phyloP scores from a whole-genome alignment of 2,329 filamentous ascomycete species.

The Colletotrichum lentis region DNA sequence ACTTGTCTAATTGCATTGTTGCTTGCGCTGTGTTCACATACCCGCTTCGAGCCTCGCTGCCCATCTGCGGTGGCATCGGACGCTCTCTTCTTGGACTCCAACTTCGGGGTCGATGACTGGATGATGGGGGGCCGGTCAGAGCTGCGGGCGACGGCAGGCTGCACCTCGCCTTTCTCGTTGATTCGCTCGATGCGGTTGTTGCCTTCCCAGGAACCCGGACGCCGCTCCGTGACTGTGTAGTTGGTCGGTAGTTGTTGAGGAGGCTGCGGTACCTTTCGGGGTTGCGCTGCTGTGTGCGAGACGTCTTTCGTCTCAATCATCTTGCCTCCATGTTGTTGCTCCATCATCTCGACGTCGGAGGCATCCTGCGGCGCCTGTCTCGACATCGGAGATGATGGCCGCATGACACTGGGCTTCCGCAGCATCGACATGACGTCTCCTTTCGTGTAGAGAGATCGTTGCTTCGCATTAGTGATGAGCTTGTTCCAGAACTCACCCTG shows the following conservation, averaged over 20 bases:
- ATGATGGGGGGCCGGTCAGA: slow-evolving; percentile 48
- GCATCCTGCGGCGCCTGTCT: slow-evolving; percentile 44
- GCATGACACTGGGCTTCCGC: slow-evolving; percentile 51
- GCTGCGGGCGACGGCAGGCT: slow-evolving; percentile 29
- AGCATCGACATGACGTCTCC: slow-evolving; percentile 65
- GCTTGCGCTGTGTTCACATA: slow-evolving; percentile 45
- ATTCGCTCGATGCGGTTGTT: slow-evolving; percentile 41
- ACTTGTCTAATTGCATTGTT: neutral
- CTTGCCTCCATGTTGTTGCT: slow-evolving; percentile 9
- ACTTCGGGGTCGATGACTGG: slow-evolving; percentile 46
- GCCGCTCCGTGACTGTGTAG: slow-evolving; percentile 15
- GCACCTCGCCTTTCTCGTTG: slow-evolving; percentile 44
- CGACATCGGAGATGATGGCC: slow-evolving; percentile 13
- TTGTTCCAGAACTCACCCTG: slow-evolving; percentile 92
- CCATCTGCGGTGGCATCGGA: slow-evolving; percentile 50
- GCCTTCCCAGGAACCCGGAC: slow-evolving; percentile 15
- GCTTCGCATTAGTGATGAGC: slow-evolving; percentile 82
- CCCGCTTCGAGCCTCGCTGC: slow-evolving; percentile 51
- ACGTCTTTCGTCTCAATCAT: slow-evolving; percentile 38
- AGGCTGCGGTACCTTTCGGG: neutral
- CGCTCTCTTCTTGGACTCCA: slow-evolving; percentile 53
- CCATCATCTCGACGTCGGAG: slow-evolving; percentile 1
- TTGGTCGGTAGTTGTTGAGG: slow-evolving; percentile 12
- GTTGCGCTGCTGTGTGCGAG: neutral
- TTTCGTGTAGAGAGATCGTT: slow-evolving; percentile 77